These are phyloP conservation scores for Phoma sp. DNA, from an alignment of 2,329 filamentous ascomycete species.

Conservation along the genomic window DNA sequence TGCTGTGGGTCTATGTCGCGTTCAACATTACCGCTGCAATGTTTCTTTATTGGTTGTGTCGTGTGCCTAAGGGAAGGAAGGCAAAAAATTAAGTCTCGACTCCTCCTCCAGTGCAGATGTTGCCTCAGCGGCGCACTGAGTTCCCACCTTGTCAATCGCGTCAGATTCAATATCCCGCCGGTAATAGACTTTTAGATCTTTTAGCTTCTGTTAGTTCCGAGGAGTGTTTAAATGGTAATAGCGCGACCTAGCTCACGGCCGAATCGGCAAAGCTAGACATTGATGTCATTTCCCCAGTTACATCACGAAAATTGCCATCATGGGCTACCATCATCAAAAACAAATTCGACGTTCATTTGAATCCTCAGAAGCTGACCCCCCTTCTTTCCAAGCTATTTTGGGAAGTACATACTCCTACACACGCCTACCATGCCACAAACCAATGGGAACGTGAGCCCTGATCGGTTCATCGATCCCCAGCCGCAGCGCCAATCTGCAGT, in stretches of 20 bases:
- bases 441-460: conserved; percentile 9
- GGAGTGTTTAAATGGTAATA: conserved; percentile 6
- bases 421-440: conserved; percentile 7
- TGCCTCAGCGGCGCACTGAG: background rate
- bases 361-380: background rate
- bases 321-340: conserved; percentile 2
- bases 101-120: background rate
- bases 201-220: background rate
- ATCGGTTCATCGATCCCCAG: conserved; percentile 11
- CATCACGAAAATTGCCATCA: conserved; percentile 7
- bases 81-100: conserved; percentile 28
- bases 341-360: background rate
- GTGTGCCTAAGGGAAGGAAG: conserved; percentile 58
- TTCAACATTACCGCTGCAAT: conserved; percentile 58
- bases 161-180: background rate
- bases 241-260: conserved; percentile 1
- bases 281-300: conserved; percentile 16
- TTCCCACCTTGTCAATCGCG: background rate
- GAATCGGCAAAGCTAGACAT: background rate
- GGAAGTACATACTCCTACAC: background rate
- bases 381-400: background rate
- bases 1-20: conserved; percentile 58
- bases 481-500: conserved; percentile 17
- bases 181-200: conserved; percentile 8
- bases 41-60: conserved; percentile 59